Evolutionary conservation across 108 stramenopile species (phyloP).

Genomic region (Pseudonitzschia multiseries): DNA sequence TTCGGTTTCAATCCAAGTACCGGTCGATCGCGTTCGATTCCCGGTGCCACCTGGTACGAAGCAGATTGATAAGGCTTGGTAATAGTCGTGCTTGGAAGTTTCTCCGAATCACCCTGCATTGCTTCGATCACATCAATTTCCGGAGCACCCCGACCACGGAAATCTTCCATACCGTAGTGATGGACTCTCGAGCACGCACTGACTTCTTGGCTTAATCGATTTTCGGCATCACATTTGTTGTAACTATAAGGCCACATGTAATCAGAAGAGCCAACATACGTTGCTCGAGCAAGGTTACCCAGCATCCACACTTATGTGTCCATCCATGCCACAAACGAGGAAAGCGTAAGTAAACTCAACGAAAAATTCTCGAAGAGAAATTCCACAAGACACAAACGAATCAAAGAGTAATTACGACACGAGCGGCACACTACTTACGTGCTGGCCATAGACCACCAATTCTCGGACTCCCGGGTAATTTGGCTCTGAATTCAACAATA

Average conservation of each 20-base stretch:
- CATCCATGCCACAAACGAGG: neutral
- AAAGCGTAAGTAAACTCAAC: neutral
- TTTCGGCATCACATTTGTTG: constrained; percentile 67
- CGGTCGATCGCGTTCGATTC: constrained; percentile 48
- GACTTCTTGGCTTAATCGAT: constrained; percentile 73
- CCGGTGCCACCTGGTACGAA: constrained; percentile 70
- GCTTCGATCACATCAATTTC: constrained; percentile 92
- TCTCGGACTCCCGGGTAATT: constrained; percentile 73
- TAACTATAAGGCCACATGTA: constrained; percentile 92
- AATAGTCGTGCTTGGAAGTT: constrained; percentile 68
- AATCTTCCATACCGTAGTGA: constrained; percentile 73
- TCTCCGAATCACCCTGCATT: constrained; percentile 75
- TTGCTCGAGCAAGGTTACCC: constrained; percentile 87
- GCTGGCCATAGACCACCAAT: constrained; percentile 90
- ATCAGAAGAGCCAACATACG: constrained; percentile 88
- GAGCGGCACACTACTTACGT: constrained; percentile 33
- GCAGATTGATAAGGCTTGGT: constrained; percentile 83
- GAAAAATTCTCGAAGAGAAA: neutral
- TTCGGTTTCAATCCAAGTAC: constrained; percentile 57
- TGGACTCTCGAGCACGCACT: constrained; percentile 74
- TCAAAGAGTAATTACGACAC: neutral
- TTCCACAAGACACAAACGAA: neutral
- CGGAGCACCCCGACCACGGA: constrained; percentile 80
- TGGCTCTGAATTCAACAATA: constrained; percentile 83
- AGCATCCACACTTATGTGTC: constrained; percentile 75